Base-by-base conservation (phyloP, 164 flowering plant genomes). In the Kalanchoe fedtschenkoi region DNA sequence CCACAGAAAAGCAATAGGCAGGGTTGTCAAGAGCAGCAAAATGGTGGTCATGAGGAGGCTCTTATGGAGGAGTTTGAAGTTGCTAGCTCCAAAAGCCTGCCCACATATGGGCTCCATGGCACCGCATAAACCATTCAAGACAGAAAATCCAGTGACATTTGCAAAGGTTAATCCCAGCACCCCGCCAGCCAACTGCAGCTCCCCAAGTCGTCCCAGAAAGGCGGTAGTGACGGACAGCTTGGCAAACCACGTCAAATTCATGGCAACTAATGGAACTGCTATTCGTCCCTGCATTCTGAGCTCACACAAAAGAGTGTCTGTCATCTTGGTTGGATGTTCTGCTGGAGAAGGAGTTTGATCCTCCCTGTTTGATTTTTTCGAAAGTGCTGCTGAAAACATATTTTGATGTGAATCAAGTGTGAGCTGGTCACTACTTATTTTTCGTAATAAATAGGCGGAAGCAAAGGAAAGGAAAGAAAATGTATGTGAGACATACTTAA, bases 21-120 rank as follows among this genome's bases (percentile, higher is more conserved):
- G 29, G 3, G 90, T 66, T 5, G 75, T 70, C 8, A 71, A 11
- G 2, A 90, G 75, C 5, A 89, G 72, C 58, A 92, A 70, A 34
- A 76, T 10, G 37, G 68, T 76, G 16, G 85, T 47, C 96, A 87
- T 85, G 66, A 81, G 43, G 58, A 93, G 87, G 24, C 96, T 86
- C 74, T 80, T 86, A 73, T 81, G 95, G 19, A 93, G 91, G 58
- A 93, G 92, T 68, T 70, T 81, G 29, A 69, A 74, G 61, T 93
- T 93, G 33, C 75, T 79, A 17, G 96, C 98, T 0, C 97, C 98
- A 62, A 65, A 78, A 47, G 98, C 97, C 58, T 93, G 97, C 35
- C 97, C 96, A 39, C 96, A 90, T 0, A 88, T 81, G 6, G 96
- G 97, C 56, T 93, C 99, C 97, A 90, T 93, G 60, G 96, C 96